phyloP scores from a whole-genome alignment of 129 eudicot genomes.

The Arctium minus region DNA sequence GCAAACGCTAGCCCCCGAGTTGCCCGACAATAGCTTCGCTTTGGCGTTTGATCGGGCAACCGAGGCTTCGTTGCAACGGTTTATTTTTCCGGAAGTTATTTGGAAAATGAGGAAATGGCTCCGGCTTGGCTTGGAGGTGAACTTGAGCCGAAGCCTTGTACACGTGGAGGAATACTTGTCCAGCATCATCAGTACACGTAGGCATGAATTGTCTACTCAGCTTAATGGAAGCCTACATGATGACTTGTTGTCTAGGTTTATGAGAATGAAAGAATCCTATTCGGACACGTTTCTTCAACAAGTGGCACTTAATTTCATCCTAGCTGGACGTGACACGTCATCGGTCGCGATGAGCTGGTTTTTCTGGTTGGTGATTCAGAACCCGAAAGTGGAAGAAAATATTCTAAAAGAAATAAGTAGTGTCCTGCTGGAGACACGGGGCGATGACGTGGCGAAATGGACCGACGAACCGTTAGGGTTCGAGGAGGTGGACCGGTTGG shows the following conservation, averaged over 20 bases:
- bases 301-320: conserved; percentile 96
- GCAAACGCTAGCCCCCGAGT: conserved; percentile 60
- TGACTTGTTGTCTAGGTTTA: conserved; percentile 85
- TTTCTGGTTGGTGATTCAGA: conserved; percentile 70
- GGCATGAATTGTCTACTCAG: conserved; percentile 63
- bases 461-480: conserved; percentile 57
- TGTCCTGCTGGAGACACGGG: conserved; percentile 80
- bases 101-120: conserved; percentile 84
- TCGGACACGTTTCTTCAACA: conserved; percentile 76
- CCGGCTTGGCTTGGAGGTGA: conserved; percentile 78
- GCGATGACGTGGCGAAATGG: conserved; percentile 62
- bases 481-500: conserved; percentile 72
- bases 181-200: conserved; percentile 64
- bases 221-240: conserved; percentile 55
- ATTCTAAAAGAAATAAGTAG: conserved; percentile 56
- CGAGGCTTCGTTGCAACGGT: conserved; percentile 74
- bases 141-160: conserved; percentile 76
- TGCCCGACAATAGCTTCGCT: conserved; percentile 76
- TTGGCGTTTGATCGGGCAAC: conserved; percentile 85
- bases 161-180: conserved; percentile 78
- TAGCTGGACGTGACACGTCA: conserved; percentile 98
- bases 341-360: conserved; percentile 96
- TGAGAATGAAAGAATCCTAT: conserved; percentile 82
- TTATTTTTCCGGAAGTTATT: conserved; percentile 60
- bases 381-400: conserved; percentile 60